Conservation (phyloP, 2,329 filamentous ascomycete genomes). For the Stachybotrys chartarum region DNA sequence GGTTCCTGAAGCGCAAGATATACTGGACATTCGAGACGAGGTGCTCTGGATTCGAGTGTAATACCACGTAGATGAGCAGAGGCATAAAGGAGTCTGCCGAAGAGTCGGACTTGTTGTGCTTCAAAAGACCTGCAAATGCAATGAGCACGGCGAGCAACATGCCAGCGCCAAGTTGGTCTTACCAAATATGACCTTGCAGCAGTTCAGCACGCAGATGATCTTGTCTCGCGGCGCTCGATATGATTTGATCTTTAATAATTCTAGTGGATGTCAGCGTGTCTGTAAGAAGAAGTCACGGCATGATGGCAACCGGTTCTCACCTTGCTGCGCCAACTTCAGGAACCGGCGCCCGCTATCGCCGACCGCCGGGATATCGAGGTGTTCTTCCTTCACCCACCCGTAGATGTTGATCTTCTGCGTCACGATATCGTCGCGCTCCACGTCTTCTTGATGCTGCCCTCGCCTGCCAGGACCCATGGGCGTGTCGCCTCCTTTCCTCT, state of each 20-base stretch:
- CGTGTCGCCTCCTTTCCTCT: slow-evolving; percentile 60
- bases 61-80: slow-evolving; percentile 88
- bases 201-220: slow-evolving; percentile 96
- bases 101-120: slow-evolving; percentile 86
- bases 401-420: slow-evolving; percentile 97
- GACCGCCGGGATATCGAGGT: slow-evolving; percentile 83
- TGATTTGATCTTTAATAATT: slow-evolving; percentile 90
- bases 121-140: slow-evolving; percentile 62
- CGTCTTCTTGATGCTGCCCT: slow-evolving; percentile 96
- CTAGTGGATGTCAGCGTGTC: slow-evolving; percentile 36
- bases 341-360: slow-evolving; percentile 85
- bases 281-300: neutral
- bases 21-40: slow-evolving; percentile 97
- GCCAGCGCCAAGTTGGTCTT: slow-evolving; percentile 15
- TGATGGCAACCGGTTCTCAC: slow-evolving; percentile 29
- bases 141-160: neutral
- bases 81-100: slow-evolving; percentile 96
- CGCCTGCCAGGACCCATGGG: slow-evolving; percentile 73
- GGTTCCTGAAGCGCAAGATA: slow-evolving; percentile 91
- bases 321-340: slow-evolving; percentile 80
- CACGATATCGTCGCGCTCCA: slow-evolving; percentile 92
- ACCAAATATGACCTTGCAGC: slow-evolving; percentile 99
- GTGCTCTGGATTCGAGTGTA: slow-evolving; percentile 91
- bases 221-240: slow-evolving; percentile 97
- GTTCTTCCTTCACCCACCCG: slow-evolving; percentile 86